Evolutionary conservation across 2,329 filamentous ascomycete species (phyloP), one percentile per base, ranked within the genome.

Genomic region (Clonostachys sp.): DNA sequence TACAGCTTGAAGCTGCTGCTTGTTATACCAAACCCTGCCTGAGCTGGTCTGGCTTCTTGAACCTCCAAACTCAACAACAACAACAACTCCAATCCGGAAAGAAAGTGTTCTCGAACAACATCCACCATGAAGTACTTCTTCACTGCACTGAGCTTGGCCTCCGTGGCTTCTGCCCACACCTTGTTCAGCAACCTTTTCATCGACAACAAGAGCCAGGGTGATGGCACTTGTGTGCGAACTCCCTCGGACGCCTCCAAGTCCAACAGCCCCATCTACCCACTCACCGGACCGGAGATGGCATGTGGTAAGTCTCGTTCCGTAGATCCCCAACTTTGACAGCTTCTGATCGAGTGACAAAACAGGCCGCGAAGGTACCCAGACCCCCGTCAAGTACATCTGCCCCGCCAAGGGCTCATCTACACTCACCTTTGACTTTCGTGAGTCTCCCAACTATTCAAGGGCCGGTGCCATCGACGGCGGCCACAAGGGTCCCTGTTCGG

Each of bases 221-320:
- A 87, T 58, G 86, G 80, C 33, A 84, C 82, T 24, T 89, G 85
- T 57, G 76, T 91, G 45, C 83, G 87, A 40, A 86, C 86, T 78
- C 79, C 79, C 46, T 71, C 66, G 39, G 67, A 80, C 47, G 65
- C 72, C 4, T 61, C 63, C 7, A 76, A 71, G 0, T 73, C 78
- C 44, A 86, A 77, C 6, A 64, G 62, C 35, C 86, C 86, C 30
- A 73, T 90, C 45, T 66, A 67, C 5, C 71, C 78, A 50, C 61
- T 89, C 14, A 61, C 65, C 13, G 81, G 78, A 54, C 62, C 75
- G 30, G 81, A 83, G 51, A 86, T 90, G 80, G 84, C 84, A 36
- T 91, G 87, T 60, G 86, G 85, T 85, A 72, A 51, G 76, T 65
- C 1, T 20, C 24, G 9, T 30, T 6, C 24, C 9, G 9, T 10